Base-by-base conservation (phyloP, 2,329 filamentous ascomycete species). In the Aspergillus melleus region DNA sequence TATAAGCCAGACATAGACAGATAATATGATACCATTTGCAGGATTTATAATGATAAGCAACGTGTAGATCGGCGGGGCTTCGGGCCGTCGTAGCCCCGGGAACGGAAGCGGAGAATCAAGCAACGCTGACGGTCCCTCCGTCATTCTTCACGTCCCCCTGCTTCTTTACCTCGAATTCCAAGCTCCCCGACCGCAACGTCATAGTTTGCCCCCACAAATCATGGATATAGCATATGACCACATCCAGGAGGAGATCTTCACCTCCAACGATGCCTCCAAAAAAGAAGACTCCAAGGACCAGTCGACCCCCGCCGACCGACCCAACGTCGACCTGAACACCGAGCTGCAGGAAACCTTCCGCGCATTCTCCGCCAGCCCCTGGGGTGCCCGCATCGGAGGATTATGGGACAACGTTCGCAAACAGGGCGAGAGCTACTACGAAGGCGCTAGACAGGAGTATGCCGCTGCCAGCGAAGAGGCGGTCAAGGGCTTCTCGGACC, bases 171-270 rank as follows among this genome's bases (percentile, higher is more conserved):
- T 42, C 6, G 36, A 42, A 42, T 42, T n/a, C 14, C 36, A 16
- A 16, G 2, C 36, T 39, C 5, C 61, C 57, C 54, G 54, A 57
- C 57, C 59, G 49, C 26, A 46, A 65, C 32, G 57, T 59, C 54
- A 54, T 51, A 29, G 42, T 42, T 49, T 19, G 36, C 24, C 55
- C 54, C 29, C 36, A 22, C 49, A 2, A 49, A 32, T 10, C 20
- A 98, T 99, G 95, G 95, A 99, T 85, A 84, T 96, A 72, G 93
- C 93, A 49, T 99, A 98, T 84, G 95, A 99, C 73, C 92, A 96
- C 77, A 96, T 98, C 70, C 88, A 92, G 74, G 92, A 96, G 80
- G 89, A 95, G 75, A 85, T 87, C 54, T 84, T 91, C 67, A 63
- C 74, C 63, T 82, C 85, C 44, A 84, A 86, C 68, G 82, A 88